phyloP scores from a whole-genome alignment of 2,329 filamentous ascomycete species.

The Clonostachys chloroleuca region DNA sequence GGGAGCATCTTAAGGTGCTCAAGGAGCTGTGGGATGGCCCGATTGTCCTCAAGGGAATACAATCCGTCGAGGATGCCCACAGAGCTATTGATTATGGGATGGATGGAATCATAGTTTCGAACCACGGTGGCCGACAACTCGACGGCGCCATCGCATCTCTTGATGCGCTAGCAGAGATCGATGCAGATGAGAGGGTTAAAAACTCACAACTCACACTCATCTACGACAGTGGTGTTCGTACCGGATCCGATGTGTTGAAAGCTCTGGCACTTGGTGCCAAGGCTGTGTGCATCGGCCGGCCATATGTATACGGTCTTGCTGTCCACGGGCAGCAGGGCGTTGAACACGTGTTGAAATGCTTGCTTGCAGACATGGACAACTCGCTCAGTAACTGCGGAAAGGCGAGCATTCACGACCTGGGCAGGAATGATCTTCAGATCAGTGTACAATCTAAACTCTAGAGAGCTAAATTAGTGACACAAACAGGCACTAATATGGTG shows the following conservation, averaged over 20 bases:
- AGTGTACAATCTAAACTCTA: too few relatives aligned
- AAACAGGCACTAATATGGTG: too few relatives aligned
- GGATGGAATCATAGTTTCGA: constrained; percentile 33
- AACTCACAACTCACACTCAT: constrained; percentile 41
- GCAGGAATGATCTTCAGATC: too few relatives aligned
- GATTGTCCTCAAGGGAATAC: constrained; percentile 34
- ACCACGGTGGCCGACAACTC: constrained; percentile 36
- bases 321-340: constrained; percentile 41
- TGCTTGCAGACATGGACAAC: constrained; percentile 33
- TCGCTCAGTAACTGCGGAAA: too few relatives aligned
- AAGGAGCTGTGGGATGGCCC: constrained; percentile 55
- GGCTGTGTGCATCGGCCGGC: constrained; percentile 36
- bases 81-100: constrained; percentile 27
- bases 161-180: constrained; percentile 40
- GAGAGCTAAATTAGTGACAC: too few relatives aligned
- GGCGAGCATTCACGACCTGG: too few relatives aligned
- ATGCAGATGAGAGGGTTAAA: constrained; percentile 29
- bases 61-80: constrained; percentile 32
- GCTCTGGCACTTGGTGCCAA: constrained; percentile 32
- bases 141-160: constrained; percentile 43
- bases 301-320: constrained; percentile 27
- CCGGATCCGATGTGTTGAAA: constrained; percentile 32
- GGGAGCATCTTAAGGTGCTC: constrained; percentile 58
- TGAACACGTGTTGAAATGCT: constrained; percentile 41
- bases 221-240: constrained; percentile 34